phyloP scores from a whole-genome alignment of 768 basidiomycete genomes.

The Saitozyma sp. region DNA sequence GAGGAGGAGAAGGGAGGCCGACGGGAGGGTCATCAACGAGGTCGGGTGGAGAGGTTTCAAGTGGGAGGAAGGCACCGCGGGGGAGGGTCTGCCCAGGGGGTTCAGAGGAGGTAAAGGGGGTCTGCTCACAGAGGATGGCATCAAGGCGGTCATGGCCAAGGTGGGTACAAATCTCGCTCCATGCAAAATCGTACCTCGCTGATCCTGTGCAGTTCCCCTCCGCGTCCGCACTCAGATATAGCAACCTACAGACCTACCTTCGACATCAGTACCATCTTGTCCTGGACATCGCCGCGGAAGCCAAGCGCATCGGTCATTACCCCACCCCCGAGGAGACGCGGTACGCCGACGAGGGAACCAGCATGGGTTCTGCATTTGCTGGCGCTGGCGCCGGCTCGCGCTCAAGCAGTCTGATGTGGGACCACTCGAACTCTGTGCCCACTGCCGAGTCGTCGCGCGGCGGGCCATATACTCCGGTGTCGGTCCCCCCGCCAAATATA shows the following conservation, averaged over 20 bases:
- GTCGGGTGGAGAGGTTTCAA: constrained; percentile 50
- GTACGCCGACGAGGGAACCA: too few relatives aligned
- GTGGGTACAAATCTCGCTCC: constrained; percentile 64
- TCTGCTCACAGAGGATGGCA: constrained; percentile 46
- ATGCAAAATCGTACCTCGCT: background rate
- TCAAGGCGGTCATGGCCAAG: constrained; percentile 57
- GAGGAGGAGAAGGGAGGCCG: constrained; percentile 25
- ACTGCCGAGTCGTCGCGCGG: too few relatives aligned
- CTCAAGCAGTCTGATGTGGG: constrained; percentile 3
- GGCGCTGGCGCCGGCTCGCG: constrained; percentile 3
- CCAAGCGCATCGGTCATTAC: constrained; percentile 38
- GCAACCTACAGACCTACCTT: constrained; percentile 78
- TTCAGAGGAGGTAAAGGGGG: constrained; percentile 44
- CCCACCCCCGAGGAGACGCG: constrained; percentile 28
- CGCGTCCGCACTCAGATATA: constrained; percentile 80
- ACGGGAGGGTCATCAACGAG: constrained; percentile 22
- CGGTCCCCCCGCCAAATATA: constrained; percentile 1
- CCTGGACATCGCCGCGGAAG: constrained; percentile 34
- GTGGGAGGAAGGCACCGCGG: constrained; percentile 45
- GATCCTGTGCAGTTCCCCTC: constrained; percentile 70
- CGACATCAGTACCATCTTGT: constrained; percentile 75
- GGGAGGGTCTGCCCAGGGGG: constrained; percentile 41
- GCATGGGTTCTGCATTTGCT: too few relatives aligned
- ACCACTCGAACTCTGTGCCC: background rate
- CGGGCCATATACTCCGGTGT: constrained; percentile 1